phyloP scores from a whole-genome alignment of 2,329 filamentous ascomycete genomes.

The Metarhizium robertsii region DNA sequence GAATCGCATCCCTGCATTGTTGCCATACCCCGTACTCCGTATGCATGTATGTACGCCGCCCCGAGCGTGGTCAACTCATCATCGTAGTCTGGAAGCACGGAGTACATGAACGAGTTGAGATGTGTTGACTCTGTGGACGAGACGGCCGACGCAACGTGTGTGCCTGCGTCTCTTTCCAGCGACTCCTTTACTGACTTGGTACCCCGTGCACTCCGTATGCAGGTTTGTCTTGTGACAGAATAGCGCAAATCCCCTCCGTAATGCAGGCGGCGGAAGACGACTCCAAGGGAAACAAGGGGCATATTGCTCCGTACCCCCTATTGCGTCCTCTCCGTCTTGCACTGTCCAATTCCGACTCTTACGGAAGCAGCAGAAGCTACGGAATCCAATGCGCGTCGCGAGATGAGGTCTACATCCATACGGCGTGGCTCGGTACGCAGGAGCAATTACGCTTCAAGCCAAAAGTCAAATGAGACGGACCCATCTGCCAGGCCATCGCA shows the following conservation, averaged over 20 bases:
- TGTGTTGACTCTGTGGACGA: too few relatives aligned
- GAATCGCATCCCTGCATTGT: background rate
- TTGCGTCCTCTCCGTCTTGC: background rate
- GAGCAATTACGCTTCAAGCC: slow-evolving; percentile 1
- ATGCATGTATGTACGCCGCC: too few relatives aligned
- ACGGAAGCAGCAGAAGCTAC: background rate
- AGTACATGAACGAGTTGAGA: too few relatives aligned
- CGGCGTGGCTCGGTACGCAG: background rate
- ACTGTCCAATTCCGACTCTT: background rate
- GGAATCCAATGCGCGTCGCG: background rate
- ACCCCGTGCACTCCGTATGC: background rate
- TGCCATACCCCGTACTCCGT: background rate
- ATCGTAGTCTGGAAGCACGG: too few relatives aligned
- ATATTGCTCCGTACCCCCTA: too few relatives aligned
- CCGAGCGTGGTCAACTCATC: too few relatives aligned
- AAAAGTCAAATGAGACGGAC: slow-evolving; percentile 3
- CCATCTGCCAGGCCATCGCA: background rate
- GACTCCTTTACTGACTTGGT: too few relatives aligned
- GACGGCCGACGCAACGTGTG: too few relatives aligned
- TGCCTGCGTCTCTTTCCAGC: background rate
- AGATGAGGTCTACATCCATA: background rate
- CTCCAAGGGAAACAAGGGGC: too few relatives aligned
- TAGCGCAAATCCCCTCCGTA: background rate
- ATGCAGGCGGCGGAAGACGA: too few relatives aligned
- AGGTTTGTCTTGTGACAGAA: background rate